Conservation (phyloP, 2,329 filamentous ascomycete genomes). For the Fusarium poae region DNA sequence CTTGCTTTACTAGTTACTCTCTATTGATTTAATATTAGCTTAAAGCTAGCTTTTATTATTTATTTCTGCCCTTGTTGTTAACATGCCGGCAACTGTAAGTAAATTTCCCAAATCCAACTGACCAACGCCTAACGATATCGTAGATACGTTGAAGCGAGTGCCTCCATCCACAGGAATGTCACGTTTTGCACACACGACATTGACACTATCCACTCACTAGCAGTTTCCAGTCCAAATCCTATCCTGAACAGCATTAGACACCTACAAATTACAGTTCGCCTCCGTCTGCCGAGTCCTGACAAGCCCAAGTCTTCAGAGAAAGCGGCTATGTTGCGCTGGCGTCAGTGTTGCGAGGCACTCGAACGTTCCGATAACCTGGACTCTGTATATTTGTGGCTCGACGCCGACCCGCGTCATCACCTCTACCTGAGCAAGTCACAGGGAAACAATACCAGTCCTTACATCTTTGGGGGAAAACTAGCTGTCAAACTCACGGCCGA, state of each 20-base stretch:
- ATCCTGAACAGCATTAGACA: neutral
- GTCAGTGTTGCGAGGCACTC: neutral
- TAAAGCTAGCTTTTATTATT: too few species aligned
- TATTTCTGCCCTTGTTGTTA: neutral
- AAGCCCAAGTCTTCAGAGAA: neutral
- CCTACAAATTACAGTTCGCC: neutral
- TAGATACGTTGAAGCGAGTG: neutral
- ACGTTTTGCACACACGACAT: neutral
- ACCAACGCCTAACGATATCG: accelerated
- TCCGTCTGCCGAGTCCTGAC: neutral
- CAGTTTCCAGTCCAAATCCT: neutral
- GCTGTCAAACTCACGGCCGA: neutral
- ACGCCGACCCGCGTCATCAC: neutral
- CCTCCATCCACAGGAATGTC: neutral
- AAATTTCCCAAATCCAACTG: neutral
- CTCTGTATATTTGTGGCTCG: neutral
- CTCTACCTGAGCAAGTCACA: neutral
- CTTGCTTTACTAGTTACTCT: too few species aligned
- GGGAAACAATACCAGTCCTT: neutral
- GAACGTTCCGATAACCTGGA: neutral
- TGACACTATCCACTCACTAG: neutral
- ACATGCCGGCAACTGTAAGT: neutral
- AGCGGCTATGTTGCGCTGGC: neutral
- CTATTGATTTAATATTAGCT: too few species aligned
- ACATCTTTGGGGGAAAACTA: neutral